Evolutionary conservation across 148 eudicot genomes (phyloP).

Genomic region (Chenopodium quinoa): DNA sequence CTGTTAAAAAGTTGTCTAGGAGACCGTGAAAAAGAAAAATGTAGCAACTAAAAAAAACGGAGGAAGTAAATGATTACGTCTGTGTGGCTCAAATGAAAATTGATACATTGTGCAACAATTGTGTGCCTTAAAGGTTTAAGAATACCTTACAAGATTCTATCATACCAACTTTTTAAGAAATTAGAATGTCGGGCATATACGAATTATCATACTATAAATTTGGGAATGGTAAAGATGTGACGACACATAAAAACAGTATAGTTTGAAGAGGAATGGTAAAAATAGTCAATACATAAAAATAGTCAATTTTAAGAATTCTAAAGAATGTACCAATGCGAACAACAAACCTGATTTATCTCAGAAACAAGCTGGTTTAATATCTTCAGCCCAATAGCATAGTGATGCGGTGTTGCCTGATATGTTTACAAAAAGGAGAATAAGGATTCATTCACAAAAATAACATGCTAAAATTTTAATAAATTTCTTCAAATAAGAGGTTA

Average conservation of each 20-base stretch:
- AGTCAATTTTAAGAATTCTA: not conserved
- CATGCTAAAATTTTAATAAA: not conserved
- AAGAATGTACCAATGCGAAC: conserved; percentile 7
- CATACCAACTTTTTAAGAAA: not conserved
- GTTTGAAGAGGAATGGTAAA: too few relatives aligned
- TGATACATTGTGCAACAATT: not conserved
- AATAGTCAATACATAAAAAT: not conserved
- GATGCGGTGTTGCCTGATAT: conserved; percentile 65
- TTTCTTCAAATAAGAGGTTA: not conserved
- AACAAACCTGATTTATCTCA: conserved; percentile 79
- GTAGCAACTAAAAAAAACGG: too few relatives aligned
- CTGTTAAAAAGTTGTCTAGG: too few relatives aligned
- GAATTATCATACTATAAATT: not conserved
- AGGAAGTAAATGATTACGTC: too few relatives aligned
- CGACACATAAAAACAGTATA: too few relatives aligned
- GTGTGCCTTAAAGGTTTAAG: not conserved
- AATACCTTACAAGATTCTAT: not conserved
- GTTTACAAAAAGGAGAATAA: conserved; percentile 16
- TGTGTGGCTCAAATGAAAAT: not conserved
- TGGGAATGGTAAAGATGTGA: too few relatives aligned
- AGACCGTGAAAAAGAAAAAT: too few relatives aligned
- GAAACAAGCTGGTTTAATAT: conserved; percentile 72
- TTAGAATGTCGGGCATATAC: not conserved
- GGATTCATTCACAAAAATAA: not conserved
- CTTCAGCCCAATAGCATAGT: conserved; percentile 71